Evolutionary conservation across 352 stramenopile genomes (phyloP), one percentile per base, ranked within the genome.

Genomic region (Thalassiosira livingstoniorum): DNA sequence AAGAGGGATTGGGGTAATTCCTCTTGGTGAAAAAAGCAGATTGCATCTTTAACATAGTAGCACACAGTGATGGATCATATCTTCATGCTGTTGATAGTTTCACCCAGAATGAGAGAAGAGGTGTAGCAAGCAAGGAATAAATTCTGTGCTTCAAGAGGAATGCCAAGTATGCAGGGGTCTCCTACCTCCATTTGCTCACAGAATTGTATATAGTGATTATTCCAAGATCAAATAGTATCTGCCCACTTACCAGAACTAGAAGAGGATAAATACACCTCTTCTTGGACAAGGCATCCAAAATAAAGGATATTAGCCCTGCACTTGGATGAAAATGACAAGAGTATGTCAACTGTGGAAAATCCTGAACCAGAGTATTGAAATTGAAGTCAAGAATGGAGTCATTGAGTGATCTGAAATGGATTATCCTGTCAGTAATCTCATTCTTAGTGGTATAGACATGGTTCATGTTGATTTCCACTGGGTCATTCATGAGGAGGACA

Each of bases 351-450:
- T 68, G 27, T 4, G 62, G 72, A 74, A 66, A 72, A 18, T 80
- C 66, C 72, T 84, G 72, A 34, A 45, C 11, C 21, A 86, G 42
- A 34, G n/a, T 37, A 18, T 4, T 37, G 34, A 80, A 85, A 60
- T 68, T 54, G 51, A 35, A 42, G 0, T n/a, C 18, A 25, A 25
- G 51, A 1, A 29, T 43, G 0, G 29, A n/a, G 1, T 32, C 34
- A 61, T 80, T 42, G 75, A 23, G 45, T 57, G 5, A 55, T 67
- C 82, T 63, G 0, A 73, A 68, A 39, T 63, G 63, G 32, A 74
- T 87, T 3, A 89, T 82, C 37, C 43, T 51, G 35, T 87, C 78
- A 29, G 78, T 78, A 54, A 89, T 81, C 0, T 64, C 35, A 54
- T 89, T 89, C 5, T 60, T 27, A 0, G 71, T 53, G 0, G 78